Percentiles rank a stretch among this genome's conserved stretches.
These are phyloP conservation scores for Plectranthus barbatus DNA, from an alignment of 257 asterid species.

Conservation along the genomic window DNA sequence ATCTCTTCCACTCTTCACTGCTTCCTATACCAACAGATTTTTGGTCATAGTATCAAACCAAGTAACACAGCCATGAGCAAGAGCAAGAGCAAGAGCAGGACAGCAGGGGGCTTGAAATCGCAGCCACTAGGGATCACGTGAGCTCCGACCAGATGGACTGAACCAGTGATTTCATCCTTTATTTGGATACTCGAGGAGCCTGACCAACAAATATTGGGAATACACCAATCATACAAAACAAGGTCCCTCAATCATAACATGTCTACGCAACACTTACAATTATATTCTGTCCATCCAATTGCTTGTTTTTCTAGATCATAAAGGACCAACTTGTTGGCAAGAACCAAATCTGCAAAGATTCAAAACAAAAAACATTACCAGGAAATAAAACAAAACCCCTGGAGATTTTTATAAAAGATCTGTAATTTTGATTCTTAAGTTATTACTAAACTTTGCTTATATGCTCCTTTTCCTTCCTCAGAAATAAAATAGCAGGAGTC, in stretches of 20 bases:
- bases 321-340: slow-evolving; percentile 83
- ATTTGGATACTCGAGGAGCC: slow-evolving; percentile 88
- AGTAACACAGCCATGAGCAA: slow-evolving; percentile 42
- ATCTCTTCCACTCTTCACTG: slow-evolving; percentile 14
- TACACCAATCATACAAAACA: too few relatives aligned
- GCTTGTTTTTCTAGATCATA: slow-evolving; percentile 92
- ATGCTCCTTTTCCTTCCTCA: neutral
- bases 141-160: slow-evolving; percentile 99
- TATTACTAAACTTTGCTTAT: neutral
- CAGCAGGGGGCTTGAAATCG: slow-evolving; percentile 16
- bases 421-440: neutral
- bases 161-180: slow-evolving; percentile 96
- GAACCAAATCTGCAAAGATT: slow-evolving; percentile 78
- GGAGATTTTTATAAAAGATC: too few relatives aligned
- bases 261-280: slow-evolving; percentile 57
- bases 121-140: slow-evolving; percentile 51
- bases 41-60: slow-evolving; percentile 22
- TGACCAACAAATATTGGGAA: slow-evolving; percentile 21
- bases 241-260: too few relatives aligned
- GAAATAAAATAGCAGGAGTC: neutral
- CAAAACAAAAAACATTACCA: neutral
- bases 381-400: neutral
- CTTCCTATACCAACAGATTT: slow-evolving; percentile 13
- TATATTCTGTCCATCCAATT: slow-evolving; percentile 98
- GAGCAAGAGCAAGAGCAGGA: slow-evolving; percentile 33